Evolutionary conservation across 306 rosid genomes (phyloP), one percentile per base, ranked within the genome.

Genomic region (Gastrolobium villosum): DNA sequence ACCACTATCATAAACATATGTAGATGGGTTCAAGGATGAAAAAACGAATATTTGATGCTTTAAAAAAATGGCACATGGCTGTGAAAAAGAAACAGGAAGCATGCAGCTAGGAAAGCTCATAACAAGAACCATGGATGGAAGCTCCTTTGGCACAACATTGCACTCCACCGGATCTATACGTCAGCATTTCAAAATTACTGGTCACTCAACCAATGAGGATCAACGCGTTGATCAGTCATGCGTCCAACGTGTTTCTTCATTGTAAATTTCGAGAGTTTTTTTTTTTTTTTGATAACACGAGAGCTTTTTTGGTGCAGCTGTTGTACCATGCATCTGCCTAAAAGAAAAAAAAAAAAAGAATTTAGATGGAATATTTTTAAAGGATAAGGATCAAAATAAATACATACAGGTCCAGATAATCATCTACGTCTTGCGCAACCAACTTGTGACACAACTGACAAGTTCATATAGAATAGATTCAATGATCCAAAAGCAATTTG

Each of bases 21-120:
- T 84, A 94, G 99, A 94, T 94, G 97, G 99, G 99, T 48, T 83
- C 99, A 10, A 39, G 82, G 53, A 88, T 92, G 97, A 94, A 94
- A 65, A 84, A 15, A 57, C 83, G 97, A 62, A 86, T 94, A 71
- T 94, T 94, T 60, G 97, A 94, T 32, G 99, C 99, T 6, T 78
- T 92, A 3, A 89, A 83, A 86, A 87, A 89, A 74, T 92, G 99
- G 99, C 94, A 71, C 73, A 86, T 64, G 78, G 83, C 76, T n/a
- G 99, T 53, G 75, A 89, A 92, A 79, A 92, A 89, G 89, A 92
- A 87, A 84, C 79, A 70, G 0, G 87, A 70, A 5, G 70, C 49
- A 35, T 67, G 53, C 82, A 41, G 52, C 52, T 70, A 39, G 86
- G 90, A n/a, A 88, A 90, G 76, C 82, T 91, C 6, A 39, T 62